Evolutionary conservation across 805 yeast genomes (phyloP).

Genomic region (Wilhelminamyces savonicus): DNA sequence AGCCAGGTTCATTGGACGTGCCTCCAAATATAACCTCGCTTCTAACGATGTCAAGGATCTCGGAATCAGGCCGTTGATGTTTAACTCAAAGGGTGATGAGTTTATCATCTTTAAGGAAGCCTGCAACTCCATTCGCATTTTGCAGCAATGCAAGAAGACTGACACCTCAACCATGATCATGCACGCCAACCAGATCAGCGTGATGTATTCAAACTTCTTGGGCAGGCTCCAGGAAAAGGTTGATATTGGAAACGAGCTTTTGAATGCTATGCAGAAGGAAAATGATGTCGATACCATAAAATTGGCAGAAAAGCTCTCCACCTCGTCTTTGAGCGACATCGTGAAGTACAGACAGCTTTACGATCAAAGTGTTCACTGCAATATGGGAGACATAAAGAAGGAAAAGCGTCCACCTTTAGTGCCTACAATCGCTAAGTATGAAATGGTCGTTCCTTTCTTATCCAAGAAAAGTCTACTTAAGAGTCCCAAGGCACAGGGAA

Average conservation of each 20-base stretch:
- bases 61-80: conserved; percentile 12
- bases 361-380: neutral
- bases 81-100: conserved; percentile 31
- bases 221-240: conserved; percentile 22
- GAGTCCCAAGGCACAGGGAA: neutral
- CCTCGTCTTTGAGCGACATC: too few species aligned
- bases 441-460: conserved; percentile 5
- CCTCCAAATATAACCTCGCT: conserved; percentile 16
- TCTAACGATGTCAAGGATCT: conserved; percentile 14
- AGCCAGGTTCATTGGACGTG: conserved; percentile 34
- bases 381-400: neutral
- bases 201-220: conserved; percentile 17
- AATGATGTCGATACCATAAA: conserved; percentile 4
- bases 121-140: conserved; percentile 17
- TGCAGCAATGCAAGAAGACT: conserved; percentile 12
- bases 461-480: conserved; percentile 2
- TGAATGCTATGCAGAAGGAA: conserved; percentile 4
- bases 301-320: conserved; percentile 1
- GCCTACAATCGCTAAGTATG: conserved; percentile 1
- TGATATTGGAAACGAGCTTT: conserved; percentile 16
- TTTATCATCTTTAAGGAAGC: conserved; percentile 31
- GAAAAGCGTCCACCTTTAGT: neutral
- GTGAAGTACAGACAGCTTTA: too few species aligned
- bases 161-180: conserved; percentile 10
- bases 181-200: conserved; percentile 12